Base-by-base conservation (phyloP, 75 land plant species). In the Picea glauca region DNA sequence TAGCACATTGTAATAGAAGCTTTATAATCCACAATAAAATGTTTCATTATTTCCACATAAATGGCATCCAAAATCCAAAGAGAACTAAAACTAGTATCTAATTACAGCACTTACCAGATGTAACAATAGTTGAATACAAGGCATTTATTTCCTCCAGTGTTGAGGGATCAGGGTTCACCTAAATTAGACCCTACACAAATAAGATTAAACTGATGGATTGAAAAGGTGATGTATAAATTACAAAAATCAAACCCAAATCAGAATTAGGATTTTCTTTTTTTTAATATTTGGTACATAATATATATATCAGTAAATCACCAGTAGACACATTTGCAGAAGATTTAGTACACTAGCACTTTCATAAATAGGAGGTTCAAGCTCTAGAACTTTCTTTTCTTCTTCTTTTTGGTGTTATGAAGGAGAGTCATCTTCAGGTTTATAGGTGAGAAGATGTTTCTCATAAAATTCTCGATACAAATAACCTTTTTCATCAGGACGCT, bases 101-200 rank as follows among this genome's bases (percentile, higher is more conserved):
- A 23, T 18, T 26, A 30, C 11, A 66, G 66, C 86, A n/a, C 46
- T 74, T 76, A 95, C 95, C 90, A 79, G 86, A 67, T 79, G 98
- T 92, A 72, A 93, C 83, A 75, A 95, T 93, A 26, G 98, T 95
- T 75, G 93, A 83, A 67, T 95, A 95, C 84, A 95, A 81, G 5
- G 98, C 92, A 87, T 95, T 95, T 62, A 86, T 91, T 73, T 95
- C 98, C 74, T 95, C 98, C 83, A 95, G 78, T 7, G 85, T 84
- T 33, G 85, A 83, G 76, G 92, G 92, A 84, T 88, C 81, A 32
- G 88, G 83, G 32, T 80, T 30, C 21, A 65, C 18, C 60, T 78
- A 82, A 78, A 76, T 85, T 58, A 95, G 84, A 15, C 96, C 93
- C 98, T 93, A 84, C 43, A 81, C 60, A n/a, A 67, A 57, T 59